Conservation (phyloP, 768 basidiomycete species). For the Steccherinum ochraceum region DNA sequence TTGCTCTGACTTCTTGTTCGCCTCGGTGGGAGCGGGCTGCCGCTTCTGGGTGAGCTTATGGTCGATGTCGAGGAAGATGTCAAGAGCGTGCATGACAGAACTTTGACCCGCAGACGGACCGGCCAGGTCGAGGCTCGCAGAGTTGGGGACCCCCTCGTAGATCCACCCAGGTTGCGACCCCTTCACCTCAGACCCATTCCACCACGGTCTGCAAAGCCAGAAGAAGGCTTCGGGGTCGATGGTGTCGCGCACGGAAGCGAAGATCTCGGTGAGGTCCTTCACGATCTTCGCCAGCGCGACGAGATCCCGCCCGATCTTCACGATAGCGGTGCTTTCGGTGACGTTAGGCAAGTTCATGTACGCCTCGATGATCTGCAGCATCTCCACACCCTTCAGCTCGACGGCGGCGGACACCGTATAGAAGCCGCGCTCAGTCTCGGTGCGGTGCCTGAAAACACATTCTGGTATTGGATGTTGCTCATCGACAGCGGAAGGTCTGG, state of each 20-base stretch:
- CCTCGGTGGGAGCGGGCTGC: conserved; percentile 58
- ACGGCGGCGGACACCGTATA: conserved; percentile 79
- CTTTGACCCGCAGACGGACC: conserved; percentile 96
- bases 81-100: conserved; percentile 80
- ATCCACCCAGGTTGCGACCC: conserved; percentile 53
- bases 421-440: conserved; percentile 80
- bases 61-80: conserved; percentile 85
- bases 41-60: conserved; percentile 71
- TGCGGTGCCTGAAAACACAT: conserved; percentile 79
- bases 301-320: conserved; percentile 71
- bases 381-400: conserved; percentile 82
- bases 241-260: conserved; percentile 58
- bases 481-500: conserved; percentile 51
- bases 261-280: conserved; percentile 64
- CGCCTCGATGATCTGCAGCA: conserved; percentile 82
- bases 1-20: conserved; percentile 59
- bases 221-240: conserved; percentile 89
- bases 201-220: conserved; percentile 90
- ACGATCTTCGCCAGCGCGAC: conserved; percentile 60
- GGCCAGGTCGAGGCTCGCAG: conserved; percentile 53
- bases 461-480: conserved; percentile 68
- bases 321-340: conserved; percentile 32
- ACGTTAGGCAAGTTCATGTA: conserved; percentile 76
- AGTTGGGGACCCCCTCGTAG: conserved; percentile 65
- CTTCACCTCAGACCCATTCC: conserved; percentile 68